These are phyloP conservation scores for Amanita muscaria DNA, from an alignment of 768 basidiomycete genomes.

Conservation along the genomic window DNA sequence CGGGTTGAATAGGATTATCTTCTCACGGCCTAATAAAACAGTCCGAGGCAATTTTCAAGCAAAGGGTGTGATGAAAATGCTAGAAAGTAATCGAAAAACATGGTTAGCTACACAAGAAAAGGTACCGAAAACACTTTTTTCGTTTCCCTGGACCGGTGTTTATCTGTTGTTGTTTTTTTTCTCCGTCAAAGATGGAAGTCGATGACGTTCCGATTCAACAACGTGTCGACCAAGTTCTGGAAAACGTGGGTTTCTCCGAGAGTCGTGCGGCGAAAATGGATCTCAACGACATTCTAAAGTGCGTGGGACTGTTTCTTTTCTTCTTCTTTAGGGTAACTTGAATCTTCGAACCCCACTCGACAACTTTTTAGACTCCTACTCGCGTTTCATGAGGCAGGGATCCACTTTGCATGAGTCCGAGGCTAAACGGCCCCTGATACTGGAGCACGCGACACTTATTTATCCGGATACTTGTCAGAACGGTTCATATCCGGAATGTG, in stretches of 20 bases:
- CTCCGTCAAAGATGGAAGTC: constrained; percentile 71
- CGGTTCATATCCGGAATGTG: no score
- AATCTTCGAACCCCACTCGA: neutral
- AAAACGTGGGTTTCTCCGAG: constrained; percentile 64
- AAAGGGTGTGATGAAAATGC: constrained; percentile 90
- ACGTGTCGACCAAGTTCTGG: constrained; percentile 65
- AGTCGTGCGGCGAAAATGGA: constrained; percentile 89
- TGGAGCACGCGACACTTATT: no score
- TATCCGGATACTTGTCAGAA: no score
- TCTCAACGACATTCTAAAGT: constrained; percentile 87
- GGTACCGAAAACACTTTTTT: no score
- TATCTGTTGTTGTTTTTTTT: no score
- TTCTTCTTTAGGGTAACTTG: neutral
- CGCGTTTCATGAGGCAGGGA: constrained; percentile 66
- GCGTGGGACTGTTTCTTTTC: constrained; percentile 15
- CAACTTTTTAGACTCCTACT: constrained; percentile 43
- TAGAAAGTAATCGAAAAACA: constrained; percentile 88
- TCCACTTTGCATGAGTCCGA: constrained; percentile 51
- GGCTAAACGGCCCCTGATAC: no score
- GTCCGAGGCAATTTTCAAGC: constrained; percentile 86
- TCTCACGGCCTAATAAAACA: constrained; percentile 85
- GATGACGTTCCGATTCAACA: constrained; percentile 62
- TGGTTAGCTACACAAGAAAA: constrained; percentile 79
- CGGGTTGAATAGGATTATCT: constrained; percentile 85
- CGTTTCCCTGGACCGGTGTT: no score